Percentiles rank a stretch among this genome's conserved stretches.
These are phyloP conservation scores for Fremontodendron californicum DNA, from an alignment of 345 rosid genomes.

Conservation along the genomic window DNA sequence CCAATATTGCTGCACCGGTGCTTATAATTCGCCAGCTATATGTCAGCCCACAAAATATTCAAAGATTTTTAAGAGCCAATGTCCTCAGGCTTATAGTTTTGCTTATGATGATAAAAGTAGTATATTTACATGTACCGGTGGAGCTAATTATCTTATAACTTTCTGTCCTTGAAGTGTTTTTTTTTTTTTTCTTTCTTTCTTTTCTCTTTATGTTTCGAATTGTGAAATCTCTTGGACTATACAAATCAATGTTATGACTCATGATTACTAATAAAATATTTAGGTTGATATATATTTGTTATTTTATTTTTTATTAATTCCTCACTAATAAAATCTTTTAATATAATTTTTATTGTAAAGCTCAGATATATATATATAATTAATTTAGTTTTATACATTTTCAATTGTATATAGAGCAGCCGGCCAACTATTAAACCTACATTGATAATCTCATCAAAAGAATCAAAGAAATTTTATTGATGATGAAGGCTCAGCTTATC, in stretches of 20 bases:
- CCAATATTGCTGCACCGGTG: conserved; percentile 44
- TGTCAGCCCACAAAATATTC: conserved; percentile 48
- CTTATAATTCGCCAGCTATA: conserved; percentile 16
- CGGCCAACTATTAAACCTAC: neutral
- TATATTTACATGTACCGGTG: conserved; percentile 33
- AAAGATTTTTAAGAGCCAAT: conserved; percentile 35
- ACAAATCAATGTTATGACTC: neutral
- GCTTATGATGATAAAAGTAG: conserved; percentile 40
- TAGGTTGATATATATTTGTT: neutral
- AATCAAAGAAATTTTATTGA: neutral
- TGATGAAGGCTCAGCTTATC: neutral
- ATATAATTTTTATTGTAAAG: too few species aligned
- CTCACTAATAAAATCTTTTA: too few species aligned
- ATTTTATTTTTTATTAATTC: too few species aligned
- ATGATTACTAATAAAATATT: too few species aligned
- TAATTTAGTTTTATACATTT: too few species aligned
- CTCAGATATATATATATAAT: too few species aligned
- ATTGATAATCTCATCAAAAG: neutral
- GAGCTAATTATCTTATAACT: conserved; percentile 27
- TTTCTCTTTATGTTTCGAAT: too few species aligned
- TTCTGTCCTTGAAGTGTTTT: neutral
- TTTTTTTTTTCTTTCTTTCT: too few species aligned
- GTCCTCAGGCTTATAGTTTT: conserved; percentile 65
- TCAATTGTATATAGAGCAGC: too few species aligned
- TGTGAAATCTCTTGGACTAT: too few species aligned